Percentiles rank a stretch among this genome's conserved stretches.
Evolutionary conservation across 2,329 filamentous ascomycete species (phyloP).

Genomic region (Monilinia polystroma): DNA sequence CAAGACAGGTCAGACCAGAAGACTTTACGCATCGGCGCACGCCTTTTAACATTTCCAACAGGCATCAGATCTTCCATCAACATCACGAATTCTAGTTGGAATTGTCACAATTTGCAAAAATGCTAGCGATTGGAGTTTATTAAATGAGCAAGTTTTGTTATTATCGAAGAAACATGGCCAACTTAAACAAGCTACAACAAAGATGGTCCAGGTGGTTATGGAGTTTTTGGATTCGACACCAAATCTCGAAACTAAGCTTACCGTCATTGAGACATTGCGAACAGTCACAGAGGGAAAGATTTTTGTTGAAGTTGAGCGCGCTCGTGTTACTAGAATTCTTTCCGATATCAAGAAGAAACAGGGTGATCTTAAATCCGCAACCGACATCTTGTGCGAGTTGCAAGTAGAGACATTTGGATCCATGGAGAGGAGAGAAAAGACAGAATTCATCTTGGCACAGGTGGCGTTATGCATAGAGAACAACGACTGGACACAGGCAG

Average conservation of each 20-base stretch:
- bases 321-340: constrained; percentile 89
- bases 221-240: constrained; percentile 84
- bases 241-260: constrained; percentile 81
- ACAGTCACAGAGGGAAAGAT: constrained; percentile 99
- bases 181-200: constrained; percentile 97
- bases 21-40: constrained; percentile 23
- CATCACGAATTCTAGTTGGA: constrained; percentile 79
- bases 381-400: constrained; percentile 92
- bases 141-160: constrained; percentile 94
- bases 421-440: constrained; percentile 97
- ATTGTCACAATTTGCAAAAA: constrained; percentile 96
- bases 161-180: constrained; percentile 99
- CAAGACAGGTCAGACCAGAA: constrained; percentile 71
- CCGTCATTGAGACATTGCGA: constrained; percentile 89
- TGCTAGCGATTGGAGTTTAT: constrained; percentile 84
- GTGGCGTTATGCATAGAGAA: constrained; percentile 93
- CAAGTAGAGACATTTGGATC: constrained; percentile 99
- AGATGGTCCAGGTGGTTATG: constrained; percentile 98
- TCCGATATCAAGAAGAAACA: constrained; percentile 97
- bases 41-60: constrained; percentile 44
- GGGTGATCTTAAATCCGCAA: constrained; percentile 84
- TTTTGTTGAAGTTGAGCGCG: constrained; percentile 97
- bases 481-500: constrained; percentile 93
- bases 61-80: constrained; percentile 94
- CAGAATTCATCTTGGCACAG: constrained; percentile 95